phyloP scores from a whole-genome alignment of 257 asterid genomes.

The Solanum bulbocastanum region DNA sequence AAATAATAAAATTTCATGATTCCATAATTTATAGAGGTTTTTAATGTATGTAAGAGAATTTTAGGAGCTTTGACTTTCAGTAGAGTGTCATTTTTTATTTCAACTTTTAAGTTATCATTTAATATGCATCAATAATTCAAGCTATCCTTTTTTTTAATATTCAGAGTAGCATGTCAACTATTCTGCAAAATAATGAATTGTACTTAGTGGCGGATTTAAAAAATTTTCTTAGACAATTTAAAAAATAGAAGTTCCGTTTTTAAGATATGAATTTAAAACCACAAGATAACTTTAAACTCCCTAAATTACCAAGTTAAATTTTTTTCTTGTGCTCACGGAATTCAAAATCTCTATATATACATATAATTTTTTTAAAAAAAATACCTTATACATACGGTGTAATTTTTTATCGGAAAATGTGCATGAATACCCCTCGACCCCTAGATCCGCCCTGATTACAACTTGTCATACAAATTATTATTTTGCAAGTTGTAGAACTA shows the following conservation, averaged over 20 bases:
- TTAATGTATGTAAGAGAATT: neutral
- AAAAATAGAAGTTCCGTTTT: too few relatives aligned
- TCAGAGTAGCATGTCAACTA: neutral
- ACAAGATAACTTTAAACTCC: too few relatives aligned
- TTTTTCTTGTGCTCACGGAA: too few relatives aligned
- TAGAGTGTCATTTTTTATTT: neutral
- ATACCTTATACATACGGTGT: fast-evolving
- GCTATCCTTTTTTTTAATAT: neutral
- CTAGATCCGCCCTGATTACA: neutral
- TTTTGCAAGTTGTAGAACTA: neutral
- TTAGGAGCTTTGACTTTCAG: neutral
- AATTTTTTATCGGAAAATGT: too few relatives aligned
- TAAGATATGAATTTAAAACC: too few relatives aligned
- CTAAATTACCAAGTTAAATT: too few relatives aligned
- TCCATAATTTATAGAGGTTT: too few relatives aligned
- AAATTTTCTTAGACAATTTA: too few relatives aligned
- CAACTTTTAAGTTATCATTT: neutral
- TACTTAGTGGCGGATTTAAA: too few relatives aligned
- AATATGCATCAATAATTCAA: neutral
- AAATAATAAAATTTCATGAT: too few relatives aligned
- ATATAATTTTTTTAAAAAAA: too few relatives aligned
- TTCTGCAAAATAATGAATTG: neutral
- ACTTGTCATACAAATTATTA: neutral
- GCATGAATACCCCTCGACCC: neutral
- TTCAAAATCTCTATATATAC: neutral